Evolutionary conservation across 192 early-diverging fungal genomes (phyloP), one percentile per base, ranked within the genome.

Genomic region (Powellomyces hirtus): DNA sequence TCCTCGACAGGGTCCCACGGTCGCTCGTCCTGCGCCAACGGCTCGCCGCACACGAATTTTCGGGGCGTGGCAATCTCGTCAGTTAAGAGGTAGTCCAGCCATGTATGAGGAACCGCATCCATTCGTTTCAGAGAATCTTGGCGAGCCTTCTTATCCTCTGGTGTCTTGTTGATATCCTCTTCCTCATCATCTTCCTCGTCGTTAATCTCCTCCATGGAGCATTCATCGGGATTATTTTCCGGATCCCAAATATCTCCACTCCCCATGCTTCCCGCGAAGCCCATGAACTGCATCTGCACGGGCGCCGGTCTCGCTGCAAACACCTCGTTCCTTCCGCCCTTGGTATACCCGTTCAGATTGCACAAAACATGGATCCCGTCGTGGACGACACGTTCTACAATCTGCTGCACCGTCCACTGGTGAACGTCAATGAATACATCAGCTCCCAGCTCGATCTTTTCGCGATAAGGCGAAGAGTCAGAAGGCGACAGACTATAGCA

Each of bases 331-430:
- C 90, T 82, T 26, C 92, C 95, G 24, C 94, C 94, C 68, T 95
- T 95, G n/a, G 95, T 97, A 75, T 97, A 96, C 30, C 95, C 95
- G 72, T 97, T 97, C 51, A 97, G 79, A 60, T 97, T 96, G 66
- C 93, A 86, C 24, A 97, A 79, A 7, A 97, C 83, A 68, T 97
- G 95, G 64, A 95, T 92, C 35, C 86, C 79, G 66, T 97, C 94
- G 8, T 24, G 62, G 14, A 71, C 53, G 38, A 97, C 84, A 8
- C 79, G 83, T 63, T 91, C 88, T 11, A 94, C 89, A 63, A 96
- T 87, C 16, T 88, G 78, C 68, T 92, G 82, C 27, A 82, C 84
- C 26, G 85, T 77, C 89, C 90, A 92, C 10, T 75, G 70, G 1
- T 79, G 77, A 31, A 92, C 91, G 74, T 96, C 90, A 2, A 92